These are phyloP conservation scores for Maudiozyma turicensis DNA, from an alignment of 805 yeast genomes.

Conservation along the genomic window DNA sequence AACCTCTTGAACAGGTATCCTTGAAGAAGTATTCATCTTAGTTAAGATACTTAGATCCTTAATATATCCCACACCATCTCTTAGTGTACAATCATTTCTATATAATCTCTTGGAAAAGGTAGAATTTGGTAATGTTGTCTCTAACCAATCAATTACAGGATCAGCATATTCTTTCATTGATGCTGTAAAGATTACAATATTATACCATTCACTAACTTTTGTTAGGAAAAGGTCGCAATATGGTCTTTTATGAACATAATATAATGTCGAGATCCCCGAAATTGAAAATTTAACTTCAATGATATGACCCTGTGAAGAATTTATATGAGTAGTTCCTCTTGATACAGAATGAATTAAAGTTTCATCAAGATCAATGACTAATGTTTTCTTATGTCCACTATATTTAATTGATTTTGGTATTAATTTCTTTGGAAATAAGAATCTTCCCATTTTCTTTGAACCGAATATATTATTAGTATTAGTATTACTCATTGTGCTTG, in stretches of 20 bases:
- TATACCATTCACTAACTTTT: constrained; percentile 78
- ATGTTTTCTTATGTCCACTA: constrained; percentile 40
- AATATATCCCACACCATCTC: constrained; percentile 78
- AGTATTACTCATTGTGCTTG: not conserved
- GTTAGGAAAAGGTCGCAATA: constrained; percentile 76
- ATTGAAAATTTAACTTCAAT: constrained; percentile 61
- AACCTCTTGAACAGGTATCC: constrained; percentile 8
- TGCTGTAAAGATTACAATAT: constrained; percentile 87
- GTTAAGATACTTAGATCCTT: constrained; percentile 43
- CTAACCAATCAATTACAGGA: constrained; percentile 90
- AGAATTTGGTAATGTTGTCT: constrained; percentile 42
- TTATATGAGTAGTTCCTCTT: constrained; percentile 34
- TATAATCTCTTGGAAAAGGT: constrained; percentile 53
- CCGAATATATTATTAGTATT: constrained; percentile 10
- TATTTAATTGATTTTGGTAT: constrained; percentile 30
- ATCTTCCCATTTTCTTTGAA: constrained; percentile 32
- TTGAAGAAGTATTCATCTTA: not conserved
- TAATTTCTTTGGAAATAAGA: constrained; percentile 35
- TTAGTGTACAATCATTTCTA: constrained; percentile 66
- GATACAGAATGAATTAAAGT: constrained; percentile 88
- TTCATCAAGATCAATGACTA: constrained; percentile 87
- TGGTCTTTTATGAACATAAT: constrained; percentile 88
- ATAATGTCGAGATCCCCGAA: constrained; percentile 65
- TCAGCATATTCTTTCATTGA: constrained; percentile 93
- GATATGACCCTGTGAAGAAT: constrained; percentile 44